A percentile compares a stretch with the other conserved stretches of the same genome.
These are phyloP conservation scores for Blastobotrys apis DNA, from an alignment of 1,139 yeast species.

Conservation along the genomic window DNA sequence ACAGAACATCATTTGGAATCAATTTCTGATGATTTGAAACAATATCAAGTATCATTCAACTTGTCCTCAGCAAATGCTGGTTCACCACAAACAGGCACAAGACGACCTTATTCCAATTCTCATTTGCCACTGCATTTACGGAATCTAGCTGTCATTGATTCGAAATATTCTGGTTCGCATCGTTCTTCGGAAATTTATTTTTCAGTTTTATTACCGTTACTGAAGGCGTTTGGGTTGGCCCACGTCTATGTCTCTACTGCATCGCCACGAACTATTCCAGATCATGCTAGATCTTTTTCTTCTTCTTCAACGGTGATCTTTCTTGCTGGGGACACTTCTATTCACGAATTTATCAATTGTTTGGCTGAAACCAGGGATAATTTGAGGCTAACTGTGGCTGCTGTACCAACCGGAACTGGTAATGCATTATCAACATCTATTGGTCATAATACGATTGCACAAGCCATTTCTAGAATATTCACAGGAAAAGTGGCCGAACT, in stretches of 20 bases:
- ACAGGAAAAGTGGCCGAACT: slow-evolving; percentile 39
- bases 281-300: slow-evolving; percentile 32
- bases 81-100: not conserved
- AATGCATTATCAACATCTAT: slow-evolving; percentile 71
- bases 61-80: slow-evolving; percentile 5
- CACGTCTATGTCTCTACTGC: slow-evolving; percentile 37
- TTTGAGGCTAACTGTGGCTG: slow-evolving; percentile 39
- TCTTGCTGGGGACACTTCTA: slow-evolving; percentile 82
- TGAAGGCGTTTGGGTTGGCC: slow-evolving; percentile 32
- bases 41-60: slow-evolving; percentile 17
- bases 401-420: slow-evolving; percentile 82
- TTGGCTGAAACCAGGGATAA: slow-evolving; percentile 29
- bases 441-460: slow-evolving; percentile 42
- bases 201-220: slow-evolving; percentile 31
- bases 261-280: slow-evolving; percentile 30
- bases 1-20: slow-evolving; percentile 13
- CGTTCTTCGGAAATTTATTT: slow-evolving; percentile 30
- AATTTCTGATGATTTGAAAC: slow-evolving; percentile 16
- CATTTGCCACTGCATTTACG: slow-evolving; percentile 26
- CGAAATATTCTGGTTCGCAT: slow-evolving; percentile 32
- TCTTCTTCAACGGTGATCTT: slow-evolving; percentile 48
- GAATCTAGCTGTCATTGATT: slow-evolving; percentile 34
- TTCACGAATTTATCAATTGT: slow-evolving; percentile 68
- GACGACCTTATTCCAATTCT: slow-evolving; percentile 1
- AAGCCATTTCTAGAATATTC: slow-evolving; percentile 44